Base-by-base conservation (phyloP, 73 alveolate species). In the Paramecium tetraurelia region DNA sequence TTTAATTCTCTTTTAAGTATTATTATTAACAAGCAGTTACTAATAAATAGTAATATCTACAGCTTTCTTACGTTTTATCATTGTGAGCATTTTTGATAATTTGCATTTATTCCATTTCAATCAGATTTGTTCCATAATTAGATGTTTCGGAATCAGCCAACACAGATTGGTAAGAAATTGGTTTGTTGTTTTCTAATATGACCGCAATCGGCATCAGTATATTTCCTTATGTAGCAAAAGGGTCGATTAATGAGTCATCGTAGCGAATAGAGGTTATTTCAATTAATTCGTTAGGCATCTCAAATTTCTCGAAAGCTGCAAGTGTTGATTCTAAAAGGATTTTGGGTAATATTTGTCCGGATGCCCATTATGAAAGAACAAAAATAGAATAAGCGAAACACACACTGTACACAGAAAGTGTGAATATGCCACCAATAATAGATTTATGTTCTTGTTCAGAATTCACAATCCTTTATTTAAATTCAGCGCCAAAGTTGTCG, bases 61-160 rank as follows among this genome's bases (percentile, higher is more conserved):
- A 4, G 21, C 14, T 41, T 29, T 75, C 38, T 40, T 35, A 21
- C 14, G 29, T 10, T 36, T 38, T 75, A 38, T 75, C 38, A 41
- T 35, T 41, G n/a, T 36, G 38, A 2, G 59, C 57, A 75, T 75
- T 75, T 36, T 75, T 38, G 10, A 75, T 68, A 35, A 75, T 38
- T 75, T 75, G 40, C 59, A 75, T 75, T 35, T 36, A n/a, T 6
- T 75, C 59, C 87, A 75, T 75, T 36, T 75, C 59, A 2, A 75
- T 36, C 16, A 3, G 59, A 21, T 21, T 38, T 4, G 87, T 41
- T 38, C 59, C 59, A 36, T 75, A 75, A n/a, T 38, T 38, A 5
- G 58, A 41, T 9, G 0, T 75, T 29, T 75, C 33, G 12, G 33
- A 36, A 29, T 36, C 7, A 75, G 38, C 5, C 29, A 41, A 22